phyloP scores from a whole-genome alignment of 148 eudicot genomes.

The Heliosperma pusillum region DNA sequence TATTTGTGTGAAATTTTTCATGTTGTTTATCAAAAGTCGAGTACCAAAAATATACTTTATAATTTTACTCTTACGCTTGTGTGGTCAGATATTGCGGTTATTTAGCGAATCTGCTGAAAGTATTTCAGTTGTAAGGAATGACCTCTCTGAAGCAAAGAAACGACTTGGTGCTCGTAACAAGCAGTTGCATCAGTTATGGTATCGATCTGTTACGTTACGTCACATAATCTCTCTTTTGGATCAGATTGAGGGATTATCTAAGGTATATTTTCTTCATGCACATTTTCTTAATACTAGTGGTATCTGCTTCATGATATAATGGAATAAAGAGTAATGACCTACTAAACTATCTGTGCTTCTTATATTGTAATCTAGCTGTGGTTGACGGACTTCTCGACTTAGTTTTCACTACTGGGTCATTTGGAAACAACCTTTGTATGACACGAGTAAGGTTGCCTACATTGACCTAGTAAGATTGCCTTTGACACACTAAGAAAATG shows the following conservation, averaged over 20 bases:
- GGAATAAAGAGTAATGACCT: not conserved
- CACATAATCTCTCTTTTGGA: slow-evolving; percentile 91
- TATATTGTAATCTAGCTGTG: not conserved
- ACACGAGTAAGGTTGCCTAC: not conserved
- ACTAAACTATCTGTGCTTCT: not conserved
- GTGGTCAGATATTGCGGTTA: slow-evolving; percentile 83
- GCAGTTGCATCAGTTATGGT: slow-evolving; percentile 98
- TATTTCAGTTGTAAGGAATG: slow-evolving; percentile 66
- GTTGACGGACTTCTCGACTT: not conserved
- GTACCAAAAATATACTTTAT: not conserved
- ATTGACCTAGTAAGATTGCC: not conserved
- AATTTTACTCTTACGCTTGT: slow-evolving; percentile 14
- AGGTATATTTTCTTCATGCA: slow-evolving; percentile 41
- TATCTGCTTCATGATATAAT: not conserved
- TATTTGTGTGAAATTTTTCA: not conserved
- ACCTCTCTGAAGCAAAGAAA: slow-evolving; percentile 83
- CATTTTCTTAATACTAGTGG: not conserved
- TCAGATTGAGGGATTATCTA: slow-evolving; percentile 92
- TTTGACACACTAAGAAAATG: not conserved
- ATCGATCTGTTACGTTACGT: slow-evolving; percentile 92
- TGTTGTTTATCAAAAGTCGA: slow-evolving; percentile 6
- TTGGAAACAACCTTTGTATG: not conserved
- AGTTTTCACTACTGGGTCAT: not conserved
- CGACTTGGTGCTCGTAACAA: slow-evolving; percentile 85
- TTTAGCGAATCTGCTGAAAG: slow-evolving; percentile 95